Conservation (phyloP, 164 flowering plant species). For the Annona squamosa region DNA sequence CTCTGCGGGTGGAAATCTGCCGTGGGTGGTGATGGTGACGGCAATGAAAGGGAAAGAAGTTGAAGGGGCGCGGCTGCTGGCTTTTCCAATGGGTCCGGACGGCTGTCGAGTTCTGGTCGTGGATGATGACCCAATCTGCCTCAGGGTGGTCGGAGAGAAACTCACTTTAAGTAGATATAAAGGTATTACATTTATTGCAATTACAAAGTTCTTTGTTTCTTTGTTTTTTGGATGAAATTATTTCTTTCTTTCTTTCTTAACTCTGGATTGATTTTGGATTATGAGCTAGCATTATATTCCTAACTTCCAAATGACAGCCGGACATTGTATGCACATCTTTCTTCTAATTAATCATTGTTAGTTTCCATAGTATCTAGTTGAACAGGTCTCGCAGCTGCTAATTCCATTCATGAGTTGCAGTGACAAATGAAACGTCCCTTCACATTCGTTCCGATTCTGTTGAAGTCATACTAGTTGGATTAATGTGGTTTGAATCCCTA, state of each 20-base stretch:
- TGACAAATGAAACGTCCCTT: too few species aligned
- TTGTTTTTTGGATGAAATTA: background rate
- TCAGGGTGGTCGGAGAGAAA: background rate
- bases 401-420: too few species aligned
- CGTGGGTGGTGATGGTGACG: background rate
- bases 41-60: background rate
- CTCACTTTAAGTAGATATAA: conserved; percentile 5
- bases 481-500: too few species aligned
- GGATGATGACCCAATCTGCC: conserved; percentile 7
- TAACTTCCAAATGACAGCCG: background rate
- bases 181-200: background rate
- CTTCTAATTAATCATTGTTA: too few species aligned
- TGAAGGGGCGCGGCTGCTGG: background rate
- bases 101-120: conserved; percentile 11
- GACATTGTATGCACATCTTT: too few species aligned
- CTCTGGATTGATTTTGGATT: background rate
- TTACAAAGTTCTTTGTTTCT: background rate
- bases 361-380: too few species aligned
- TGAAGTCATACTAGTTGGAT: too few species aligned
- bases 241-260: background rate
- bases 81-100: background rate
- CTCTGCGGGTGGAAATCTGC: background rate
- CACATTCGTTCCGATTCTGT: too few species aligned
- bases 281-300: background rate
- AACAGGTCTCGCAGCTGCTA: too few species aligned